Base-by-base conservation (phyloP, 1,284 basidiomycete genomes). In the Moesziomyces antarcticus region DNA sequence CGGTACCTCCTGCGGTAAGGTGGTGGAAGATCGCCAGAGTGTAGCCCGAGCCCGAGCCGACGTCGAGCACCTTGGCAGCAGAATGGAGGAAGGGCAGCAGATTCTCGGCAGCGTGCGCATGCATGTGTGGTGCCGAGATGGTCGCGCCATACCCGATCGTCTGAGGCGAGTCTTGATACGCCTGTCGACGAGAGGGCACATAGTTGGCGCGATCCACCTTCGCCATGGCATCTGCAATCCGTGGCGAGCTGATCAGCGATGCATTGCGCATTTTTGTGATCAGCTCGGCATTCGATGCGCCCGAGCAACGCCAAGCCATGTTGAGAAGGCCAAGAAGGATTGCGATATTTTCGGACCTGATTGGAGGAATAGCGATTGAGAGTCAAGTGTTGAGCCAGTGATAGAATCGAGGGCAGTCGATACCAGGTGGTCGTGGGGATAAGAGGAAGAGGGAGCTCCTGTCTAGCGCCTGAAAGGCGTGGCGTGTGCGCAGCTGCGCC, bases 91-190 rank as follows among this genome's bases (percentile, higher is more conserved):
- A 90, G 0, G 90, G 88, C 0, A 91, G 86, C 20, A 95, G 88
- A 58, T 90, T 87, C 80, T 93, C 90, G 7, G 88, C 81, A 0
- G 93, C 93, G 73, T 93, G 89, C 0, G 92, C 93, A 73, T 96
- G 93, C 79, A 82, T 95, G 82, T 95, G 93, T 3, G 93, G 93
- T 0, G 93, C 94, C 49, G 91, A 92, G 68, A 95, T 94, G 0
- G 93, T 96, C 21, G 93, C 93, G 14, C 89, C 90, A 73, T 91
- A 87, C 3, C 91, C 91, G 55, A 93, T 94, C 10, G 87, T 91
- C 89, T 92, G 91, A 18, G 93, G 93, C 0, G 90, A 89, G 79
- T 95, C 93, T 30, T 89, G 85, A 70, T 95, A 95, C 3, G 93
- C 75, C 3, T 27, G 9, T 6, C 24, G 30, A 3, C 51, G 45